A percentile compares a stretch with the other conserved stretches of the same genome.
phyloP scores from a whole-genome alignment of 805 yeast genomes.

The Torulaspora delbrueckii region DNA sequence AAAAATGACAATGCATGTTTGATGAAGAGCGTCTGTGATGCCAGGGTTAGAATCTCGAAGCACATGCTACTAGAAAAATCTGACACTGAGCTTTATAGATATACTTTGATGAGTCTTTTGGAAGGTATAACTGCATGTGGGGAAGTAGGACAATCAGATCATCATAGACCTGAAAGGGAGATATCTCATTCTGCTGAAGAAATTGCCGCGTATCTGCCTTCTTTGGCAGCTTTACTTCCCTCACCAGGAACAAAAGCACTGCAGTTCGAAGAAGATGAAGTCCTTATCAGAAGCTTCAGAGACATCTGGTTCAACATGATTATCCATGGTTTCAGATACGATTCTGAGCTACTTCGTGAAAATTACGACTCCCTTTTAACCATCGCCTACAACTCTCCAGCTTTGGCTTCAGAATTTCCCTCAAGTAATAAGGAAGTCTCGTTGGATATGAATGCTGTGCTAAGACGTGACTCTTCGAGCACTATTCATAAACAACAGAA shows the following conservation, averaged over 20 bases:
- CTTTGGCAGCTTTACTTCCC: constrained; percentile 74
- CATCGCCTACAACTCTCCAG: constrained; percentile 84
- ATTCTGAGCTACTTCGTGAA: constrained; percentile 49
- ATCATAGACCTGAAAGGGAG: constrained; percentile 72
- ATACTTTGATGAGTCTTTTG: constrained; percentile 63
- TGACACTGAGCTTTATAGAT: constrained; percentile 42
- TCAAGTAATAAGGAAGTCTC: constrained; percentile 87
- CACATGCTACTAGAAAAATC: constrained; percentile 29
- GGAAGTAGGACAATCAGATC: constrained; percentile 68
- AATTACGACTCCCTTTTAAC: constrained; percentile 48
- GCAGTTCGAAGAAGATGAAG: constrained; percentile 38
- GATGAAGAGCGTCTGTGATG: constrained; percentile 41
- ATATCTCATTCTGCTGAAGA: constrained; percentile 66
- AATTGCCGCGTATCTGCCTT: constrained; percentile 59
- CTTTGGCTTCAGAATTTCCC: constrained; percentile 75
- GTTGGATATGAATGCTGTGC: constrained; percentile 82
- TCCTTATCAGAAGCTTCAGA: constrained; percentile 58
- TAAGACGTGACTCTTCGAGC: constrained; percentile 84
- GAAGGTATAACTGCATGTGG: constrained; percentile 69
- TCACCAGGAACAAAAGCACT: constrained; percentile 44
- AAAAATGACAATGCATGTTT: constrained; percentile 39
- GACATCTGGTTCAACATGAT: constrained; percentile 93
- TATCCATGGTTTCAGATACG: constrained; percentile 77
- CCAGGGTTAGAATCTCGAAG: constrained; percentile 45
- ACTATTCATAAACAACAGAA: constrained; percentile 73